Base-by-base conservation (phyloP, 495 filamentous ascomycete genomes). In the Bathelium albidoporum region DNA sequence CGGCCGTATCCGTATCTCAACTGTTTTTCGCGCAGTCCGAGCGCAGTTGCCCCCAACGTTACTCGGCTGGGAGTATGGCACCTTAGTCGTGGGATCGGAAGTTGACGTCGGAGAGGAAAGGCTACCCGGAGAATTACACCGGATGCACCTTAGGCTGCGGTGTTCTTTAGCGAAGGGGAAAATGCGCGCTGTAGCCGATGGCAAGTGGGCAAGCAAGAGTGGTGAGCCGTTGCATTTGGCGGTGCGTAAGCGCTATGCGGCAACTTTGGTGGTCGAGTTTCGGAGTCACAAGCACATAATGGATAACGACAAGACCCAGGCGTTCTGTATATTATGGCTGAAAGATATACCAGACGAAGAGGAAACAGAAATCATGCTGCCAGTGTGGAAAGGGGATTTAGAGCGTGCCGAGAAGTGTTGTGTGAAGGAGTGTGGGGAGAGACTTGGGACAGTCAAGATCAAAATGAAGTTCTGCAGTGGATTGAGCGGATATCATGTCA, bases 11-110 rank as follows among this genome's bases (percentile, higher is more conserved):
- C 77, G 86, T 12, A 77, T 90, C 60, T 88, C 85, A 28, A 74
- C 89, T 72, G 79, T 89, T 1, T 90, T 88, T 76, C 78, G 87
- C 34, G 87, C 85, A 49, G 78, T 89, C 24, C 77, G 87, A 60
- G 65, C 86, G 16, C 75, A 85, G 52, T 70, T 83, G 16, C 82
- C 81, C 1, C 69, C 67, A 36, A 74, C 80, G 44, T 71, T 87
- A 26, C 73, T 82, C 1, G 87, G 87, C 0, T 86, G 86, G 82
- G 81, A 87, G 12, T 85, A 83, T 62, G 87, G 87, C 1, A 87
- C 85, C 1, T 60, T 89, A 1, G 83, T 87, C 61, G 76, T 89
- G 24, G 66, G 73, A 9, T 67, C 73, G 0, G 63, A 67, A 11
- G 65, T 76, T n/a, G 73, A 71, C 20, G 70, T 70, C 1, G 66